Evolutionary conservation across 2,329 filamentous ascomycete species (phyloP).

Genomic region (Pseudogymnoascus sp.): DNA sequence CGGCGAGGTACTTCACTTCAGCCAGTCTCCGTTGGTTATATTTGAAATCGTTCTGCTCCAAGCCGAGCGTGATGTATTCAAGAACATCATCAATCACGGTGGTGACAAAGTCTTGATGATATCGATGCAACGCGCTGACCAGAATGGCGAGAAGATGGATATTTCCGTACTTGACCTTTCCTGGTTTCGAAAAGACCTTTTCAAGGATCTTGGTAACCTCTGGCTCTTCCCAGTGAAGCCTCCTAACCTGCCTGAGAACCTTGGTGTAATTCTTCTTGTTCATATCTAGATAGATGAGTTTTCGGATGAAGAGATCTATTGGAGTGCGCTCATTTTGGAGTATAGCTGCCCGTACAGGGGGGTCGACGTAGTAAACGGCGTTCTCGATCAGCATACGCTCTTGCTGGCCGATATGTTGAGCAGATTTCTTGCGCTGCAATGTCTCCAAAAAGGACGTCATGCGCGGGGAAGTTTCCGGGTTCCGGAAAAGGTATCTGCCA

Average conservation of each 20-base stretch:
- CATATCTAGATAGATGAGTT: conserved; percentile 87
- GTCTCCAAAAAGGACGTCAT: conserved; percentile 95
- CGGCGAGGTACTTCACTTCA: conserved; percentile 91
- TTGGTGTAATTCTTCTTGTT: conserved; percentile 91
- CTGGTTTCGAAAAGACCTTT: conserved; percentile 91
- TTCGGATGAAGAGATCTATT: conserved; percentile 85
- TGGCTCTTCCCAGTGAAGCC: conserved; percentile 93
- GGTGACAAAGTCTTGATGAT: conserved; percentile 86
- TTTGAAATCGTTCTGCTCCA: conserved; percentile 95
- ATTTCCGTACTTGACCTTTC: conserved; percentile 95
- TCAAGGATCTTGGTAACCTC: conserved; percentile 56
- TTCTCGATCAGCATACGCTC: conserved; percentile 99
- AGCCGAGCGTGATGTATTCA: conserved; percentile 76
- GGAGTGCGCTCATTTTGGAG: conserved; percentile 94
- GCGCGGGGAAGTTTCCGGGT: conserved; percentile 81
- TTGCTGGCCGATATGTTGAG: conserved; percentile 88
- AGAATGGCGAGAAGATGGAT: conserved; percentile 89
- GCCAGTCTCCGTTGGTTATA: conserved; percentile 92
- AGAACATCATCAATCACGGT: conserved; percentile 86
- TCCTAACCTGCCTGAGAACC: conserved; percentile 86
- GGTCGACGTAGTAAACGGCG: conserved; percentile 95
- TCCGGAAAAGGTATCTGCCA: conserved; percentile 85
- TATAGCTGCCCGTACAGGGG: conserved; percentile 85
- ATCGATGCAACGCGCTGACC: conserved; percentile 78
- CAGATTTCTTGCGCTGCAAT: conserved; percentile 87